A percentile compares a stretch with the other conserved stretches of the same genome.
Evolutionary conservation across 257 asterid genomes (phyloP).

Genomic region (Mentha longifolia): DNA sequence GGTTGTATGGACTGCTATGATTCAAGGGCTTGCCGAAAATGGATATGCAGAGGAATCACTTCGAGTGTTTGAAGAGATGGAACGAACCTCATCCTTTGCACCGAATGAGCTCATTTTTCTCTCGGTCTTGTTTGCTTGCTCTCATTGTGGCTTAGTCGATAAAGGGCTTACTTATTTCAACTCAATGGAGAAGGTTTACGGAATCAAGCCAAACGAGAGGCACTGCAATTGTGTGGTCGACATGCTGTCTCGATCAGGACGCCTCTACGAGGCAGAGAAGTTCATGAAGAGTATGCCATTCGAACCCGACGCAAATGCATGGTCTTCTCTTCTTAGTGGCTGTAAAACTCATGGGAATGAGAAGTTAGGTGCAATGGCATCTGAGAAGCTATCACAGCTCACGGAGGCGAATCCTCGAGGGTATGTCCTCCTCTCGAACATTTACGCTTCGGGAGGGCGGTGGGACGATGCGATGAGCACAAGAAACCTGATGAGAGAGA

Average conservation of each 20-base stretch:
- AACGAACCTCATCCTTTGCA: conserved; percentile 33
- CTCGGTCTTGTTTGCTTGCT: conserved; percentile 74
- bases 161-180: conserved; percentile 67
- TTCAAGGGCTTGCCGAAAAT: conserved; percentile 84
- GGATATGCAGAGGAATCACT: conserved; percentile 74
- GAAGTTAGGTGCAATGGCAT: conserved; percentile 46
- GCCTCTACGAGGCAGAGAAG: conserved; percentile 65
- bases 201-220: conserved; percentile 52
- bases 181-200: conserved; percentile 67
- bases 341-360: conserved; percentile 62
- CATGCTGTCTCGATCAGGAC: conserved; percentile 82
- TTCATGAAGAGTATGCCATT: conserved; percentile 56
- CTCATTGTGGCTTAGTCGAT: conserved; percentile 78
- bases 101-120: conserved; percentile 66
- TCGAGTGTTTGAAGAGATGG: conserved; percentile 60
- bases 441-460: conserved; percentile 72
- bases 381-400: conserved; percentile 43
- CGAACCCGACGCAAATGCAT: conserved; percentile 63
- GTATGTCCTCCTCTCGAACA: conserved; percentile 63
- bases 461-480: conserved; percentile 66
- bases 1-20: conserved; percentile 83
- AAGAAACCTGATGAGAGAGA: conserved; percentile 62
- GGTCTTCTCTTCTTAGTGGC: conserved; percentile 81
- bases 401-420: conserved; percentile 60
- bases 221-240: conserved; percentile 71